Evolutionary conservation across 202 grass and related monocot species (phyloP).

Genomic region (Dendrocalamus latiflorus): DNA sequence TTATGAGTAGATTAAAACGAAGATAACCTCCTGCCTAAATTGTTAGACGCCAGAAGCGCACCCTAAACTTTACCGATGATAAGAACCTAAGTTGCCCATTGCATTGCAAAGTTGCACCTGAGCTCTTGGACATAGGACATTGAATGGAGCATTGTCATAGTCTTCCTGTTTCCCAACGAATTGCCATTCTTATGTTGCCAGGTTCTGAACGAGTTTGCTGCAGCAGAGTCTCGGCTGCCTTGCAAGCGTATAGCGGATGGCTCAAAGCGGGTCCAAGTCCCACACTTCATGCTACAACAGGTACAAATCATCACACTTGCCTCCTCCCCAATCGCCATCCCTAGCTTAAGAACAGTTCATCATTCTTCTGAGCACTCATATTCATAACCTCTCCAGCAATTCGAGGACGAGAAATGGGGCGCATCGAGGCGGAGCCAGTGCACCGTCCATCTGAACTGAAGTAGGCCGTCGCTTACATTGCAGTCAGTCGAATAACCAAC

Average conservation of each 20-base stretch:
- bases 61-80: neutral
- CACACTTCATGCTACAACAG: constrained; percentile 48
- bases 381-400: constrained; percentile 15
- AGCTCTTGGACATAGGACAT: neutral
- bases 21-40: neutral
- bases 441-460: constrained; percentile 37
- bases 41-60: neutral
- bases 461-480: neutral
- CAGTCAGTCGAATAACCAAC: neutral
- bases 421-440: constrained; percentile 32
- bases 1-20: neutral
- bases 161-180: neutral
- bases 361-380: neutral
- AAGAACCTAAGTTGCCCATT: neutral
- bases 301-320: neutral
- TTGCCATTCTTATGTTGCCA: constrained; percentile 12
- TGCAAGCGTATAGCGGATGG: constrained; percentile 77
- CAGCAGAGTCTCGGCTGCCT: constrained; percentile 30
- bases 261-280: constrained; percentile 78
- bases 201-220: constrained; percentile 77
- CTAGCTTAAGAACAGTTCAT: neutral
- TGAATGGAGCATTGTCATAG: neutral
- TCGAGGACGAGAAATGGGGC: constrained; percentile 51
- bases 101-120: neutral
- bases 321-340: too few species aligned